Evolutionary conservation across 768 basidiomycete species (phyloP).

Genomic region (Leccinellum luteum): DNA sequence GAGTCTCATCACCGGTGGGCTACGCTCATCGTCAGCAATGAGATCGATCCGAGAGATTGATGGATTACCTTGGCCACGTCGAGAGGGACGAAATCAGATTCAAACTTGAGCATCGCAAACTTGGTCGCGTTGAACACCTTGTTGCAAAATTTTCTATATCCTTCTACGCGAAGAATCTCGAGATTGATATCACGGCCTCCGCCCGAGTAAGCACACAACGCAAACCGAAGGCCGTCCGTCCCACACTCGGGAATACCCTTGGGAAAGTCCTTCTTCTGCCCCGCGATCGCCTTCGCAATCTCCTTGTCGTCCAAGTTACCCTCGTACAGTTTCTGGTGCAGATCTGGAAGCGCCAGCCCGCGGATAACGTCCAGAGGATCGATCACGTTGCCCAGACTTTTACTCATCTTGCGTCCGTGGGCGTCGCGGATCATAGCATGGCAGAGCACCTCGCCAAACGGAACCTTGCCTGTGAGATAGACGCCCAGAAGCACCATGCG

Average conservation of each 20-base stretch:
- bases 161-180: slow-evolving; percentile 93
- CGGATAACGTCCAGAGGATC: slow-evolving; percentile 95
- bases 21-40: slow-evolving; percentile 25
- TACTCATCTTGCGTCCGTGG: slow-evolving; percentile 98
- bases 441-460: slow-evolving; percentile 94
- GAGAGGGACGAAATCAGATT: slow-evolving; percentile 76
- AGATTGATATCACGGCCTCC: slow-evolving; percentile 98
- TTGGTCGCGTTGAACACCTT: slow-evolving; percentile 99
- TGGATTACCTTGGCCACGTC: slow-evolving; percentile 59
- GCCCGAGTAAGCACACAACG: slow-evolving; percentile 89
- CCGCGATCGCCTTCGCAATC: slow-evolving; percentile 83
- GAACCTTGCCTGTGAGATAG: slow-evolving; percentile 84
- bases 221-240: slow-evolving; percentile 93
- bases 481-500: slow-evolving; percentile 95
- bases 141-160: slow-evolving; percentile 99
- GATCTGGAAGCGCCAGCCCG: slow-evolving; percentile 71
- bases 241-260: slow-evolving; percentile 99
- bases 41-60: neutral
- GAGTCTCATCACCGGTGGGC: slow-evolving; percentile 86
- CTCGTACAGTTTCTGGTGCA: slow-evolving; percentile 83
- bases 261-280: slow-evolving; percentile 99
- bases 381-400: slow-evolving; percentile 96
- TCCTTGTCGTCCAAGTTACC: slow-evolving; percentile 95
- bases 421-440: slow-evolving; percentile 99
- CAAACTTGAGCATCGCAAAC: slow-evolving; percentile 98